Conservation (phyloP, 2,329 filamentous ascomycete species). For the Chaetomium strumarium region DNA sequence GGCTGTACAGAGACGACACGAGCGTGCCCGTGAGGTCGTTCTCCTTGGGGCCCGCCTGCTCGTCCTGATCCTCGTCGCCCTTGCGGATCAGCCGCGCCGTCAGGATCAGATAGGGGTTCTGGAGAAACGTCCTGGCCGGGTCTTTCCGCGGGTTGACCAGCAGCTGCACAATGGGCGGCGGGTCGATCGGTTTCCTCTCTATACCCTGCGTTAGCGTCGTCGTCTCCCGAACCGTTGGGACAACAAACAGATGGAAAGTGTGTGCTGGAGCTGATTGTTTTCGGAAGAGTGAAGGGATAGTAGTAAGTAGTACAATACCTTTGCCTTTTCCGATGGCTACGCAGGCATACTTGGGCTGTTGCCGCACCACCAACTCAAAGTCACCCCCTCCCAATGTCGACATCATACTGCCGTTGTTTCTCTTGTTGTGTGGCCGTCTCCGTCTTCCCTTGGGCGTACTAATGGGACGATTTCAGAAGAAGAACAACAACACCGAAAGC, state of each 20-base stretch:
- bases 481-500: neutral
- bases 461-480: neutral
- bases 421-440: neutral
- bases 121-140: constrained; percentile 43
- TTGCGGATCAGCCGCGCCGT: constrained; percentile 35
- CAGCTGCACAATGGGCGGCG: constrained; percentile 77
- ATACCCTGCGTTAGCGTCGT: constrained; percentile 8
- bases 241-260: neutral
- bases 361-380: constrained; percentile 43
- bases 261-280: too few species aligned
- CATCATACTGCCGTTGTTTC: constrained; percentile 8
- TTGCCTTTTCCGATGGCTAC: constrained; percentile 71
- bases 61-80: constrained; percentile 35
- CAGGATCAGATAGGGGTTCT: constrained; percentile 51
- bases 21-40: constrained; percentile 64
- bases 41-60: constrained; percentile 40
- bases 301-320: too few species aligned
- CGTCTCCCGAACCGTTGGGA: neutral
- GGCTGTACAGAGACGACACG: constrained; percentile 73
- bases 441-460: neutral
- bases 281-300: neutral
- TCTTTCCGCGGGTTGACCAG: constrained; percentile 42
- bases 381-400: constrained; percentile 19
- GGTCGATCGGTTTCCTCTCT: constrained; percentile 84
- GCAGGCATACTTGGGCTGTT: constrained; percentile 61